These are phyloP conservation scores for Euphorbia celastroides DNA, from an alignment of 441 rosid genomes.

Conservation along the genomic window DNA sequence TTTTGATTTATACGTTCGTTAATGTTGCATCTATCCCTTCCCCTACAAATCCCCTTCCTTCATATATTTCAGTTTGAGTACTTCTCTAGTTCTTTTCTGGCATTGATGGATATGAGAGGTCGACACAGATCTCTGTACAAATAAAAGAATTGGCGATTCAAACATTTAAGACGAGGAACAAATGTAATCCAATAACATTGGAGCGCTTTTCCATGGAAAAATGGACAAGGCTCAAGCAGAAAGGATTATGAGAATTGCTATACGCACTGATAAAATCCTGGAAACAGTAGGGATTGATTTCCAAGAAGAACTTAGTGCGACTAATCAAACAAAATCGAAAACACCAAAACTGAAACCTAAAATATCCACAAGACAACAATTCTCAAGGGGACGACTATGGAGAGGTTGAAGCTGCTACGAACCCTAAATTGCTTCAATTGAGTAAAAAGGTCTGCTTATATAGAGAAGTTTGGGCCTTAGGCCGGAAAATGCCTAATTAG, in stretches of 20 bases:
- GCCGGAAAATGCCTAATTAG: neutral
- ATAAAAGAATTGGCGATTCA: neutral
- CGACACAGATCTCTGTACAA: no score
- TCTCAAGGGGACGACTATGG: neutral
- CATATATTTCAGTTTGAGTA: no score
- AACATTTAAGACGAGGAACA: neutral
- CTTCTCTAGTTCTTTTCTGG: no score
- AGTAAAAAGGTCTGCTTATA: neutral
- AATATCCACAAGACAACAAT: neutral
- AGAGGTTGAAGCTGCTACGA: neutral
- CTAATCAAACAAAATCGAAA: neutral
- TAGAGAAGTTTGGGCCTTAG: neutral
- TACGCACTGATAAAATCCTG: constrained; percentile 67
- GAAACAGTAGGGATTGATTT: constrained; percentile 23
- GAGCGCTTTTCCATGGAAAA: constrained; percentile 33
- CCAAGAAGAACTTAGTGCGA: constrained; percentile 60
- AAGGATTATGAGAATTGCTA: constrained; percentile 27
- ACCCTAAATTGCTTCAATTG: neutral
- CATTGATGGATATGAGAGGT: no score
- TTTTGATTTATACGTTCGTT: neutral
- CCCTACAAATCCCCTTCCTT: no score
- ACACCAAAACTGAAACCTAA: neutral
- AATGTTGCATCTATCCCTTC: no score
- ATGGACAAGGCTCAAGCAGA: constrained; percentile 43
- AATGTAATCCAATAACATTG: constrained; percentile 48